Percentiles rank a stretch among this genome's conserved stretches.
phyloP scores from a whole-genome alignment of 1,139 yeast genomes.

The Meyerozyma athensensis region DNA sequence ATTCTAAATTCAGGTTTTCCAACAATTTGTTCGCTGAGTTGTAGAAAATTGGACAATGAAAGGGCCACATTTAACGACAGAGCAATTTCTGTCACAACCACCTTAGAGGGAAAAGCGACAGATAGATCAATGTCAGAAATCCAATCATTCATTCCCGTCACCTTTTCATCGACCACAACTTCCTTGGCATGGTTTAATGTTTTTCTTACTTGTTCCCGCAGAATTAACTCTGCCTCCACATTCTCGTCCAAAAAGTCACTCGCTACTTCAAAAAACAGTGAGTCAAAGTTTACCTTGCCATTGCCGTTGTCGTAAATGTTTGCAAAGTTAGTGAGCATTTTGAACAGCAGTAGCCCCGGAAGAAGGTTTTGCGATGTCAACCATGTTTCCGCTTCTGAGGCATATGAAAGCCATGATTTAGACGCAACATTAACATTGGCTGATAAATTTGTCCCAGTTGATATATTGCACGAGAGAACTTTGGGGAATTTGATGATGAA shows the following conservation, averaged over 20 bases:
- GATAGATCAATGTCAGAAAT: constrained; percentile 50
- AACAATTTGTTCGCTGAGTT: constrained; percentile 11
- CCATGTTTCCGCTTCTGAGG: constrained; percentile 50
- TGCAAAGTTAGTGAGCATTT: constrained; percentile 43
- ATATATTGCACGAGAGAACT: constrained; percentile 44
- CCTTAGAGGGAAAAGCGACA: constrained; percentile 49
- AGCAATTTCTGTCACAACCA: constrained; percentile 29
- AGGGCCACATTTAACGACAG: neutral
- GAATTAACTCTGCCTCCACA: constrained; percentile 35
- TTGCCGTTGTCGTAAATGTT: constrained; percentile 34
- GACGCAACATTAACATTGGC: constrained; percentile 58
- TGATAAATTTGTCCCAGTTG: constrained; percentile 51
- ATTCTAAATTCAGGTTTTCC: constrained; percentile 20
- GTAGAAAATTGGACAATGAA: constrained; percentile 12
- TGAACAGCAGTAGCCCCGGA: constrained; percentile 49
- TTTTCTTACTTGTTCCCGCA: constrained; percentile 33
- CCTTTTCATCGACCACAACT: constrained; percentile 29
- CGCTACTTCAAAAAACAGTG: constrained; percentile 27
- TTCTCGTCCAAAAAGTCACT: constrained; percentile 26
- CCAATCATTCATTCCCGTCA: constrained; percentile 21
- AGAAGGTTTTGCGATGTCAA: constrained; percentile 41
- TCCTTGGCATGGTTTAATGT: constrained; percentile 28
- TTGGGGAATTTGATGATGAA: constrained; percentile 54
- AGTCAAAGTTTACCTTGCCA: constrained; percentile 22
- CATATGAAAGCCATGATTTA: constrained; percentile 50